Conservation (phyloP, 257 asterid species). For the Asclepias syriaca region DNA sequence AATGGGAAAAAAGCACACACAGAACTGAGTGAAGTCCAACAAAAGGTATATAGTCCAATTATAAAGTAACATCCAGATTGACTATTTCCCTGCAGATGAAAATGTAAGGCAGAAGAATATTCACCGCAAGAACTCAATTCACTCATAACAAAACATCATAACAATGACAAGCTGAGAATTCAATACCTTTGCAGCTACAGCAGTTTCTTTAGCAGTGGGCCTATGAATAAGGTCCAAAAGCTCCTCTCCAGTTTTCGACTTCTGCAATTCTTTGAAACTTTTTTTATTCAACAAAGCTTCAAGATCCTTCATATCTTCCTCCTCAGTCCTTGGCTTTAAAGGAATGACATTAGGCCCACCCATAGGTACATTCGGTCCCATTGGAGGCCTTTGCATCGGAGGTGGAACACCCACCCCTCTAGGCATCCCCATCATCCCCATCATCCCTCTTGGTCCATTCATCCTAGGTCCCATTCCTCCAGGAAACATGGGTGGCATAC, state of each 20-base stretch:
- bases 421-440: conserved; percentile 77
- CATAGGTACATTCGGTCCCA: conserved; percentile 37
- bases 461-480: conserved; percentile 68
- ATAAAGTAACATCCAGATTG: background rate
- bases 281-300: conserved; percentile 86
- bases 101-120: background rate
- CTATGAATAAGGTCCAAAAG: conserved; percentile 88
- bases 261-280: conserved; percentile 84
- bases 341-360: conserved; percentile 37
- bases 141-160: background rate
- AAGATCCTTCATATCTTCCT: conserved; percentile 90
- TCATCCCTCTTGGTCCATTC: conserved; percentile 67
- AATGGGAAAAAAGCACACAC: background rate
- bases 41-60: background rate
- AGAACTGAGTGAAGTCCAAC: background rate
- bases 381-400: conserved; percentile 70
- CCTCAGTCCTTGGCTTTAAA: conserved; percentile 83
- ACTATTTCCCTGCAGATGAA: background rate
- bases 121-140: background rate
- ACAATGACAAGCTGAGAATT: background rate
- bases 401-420: conserved; percentile 93
- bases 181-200: conserved; percentile 80
- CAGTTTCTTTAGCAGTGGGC: conserved; percentile 93
- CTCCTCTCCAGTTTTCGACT: conserved; percentile 95
- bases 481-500: conserved; percentile 29